Base-by-base conservation (phyloP, 1,139 yeast genomes). In the Blastobotrys malaysiensis region DNA sequence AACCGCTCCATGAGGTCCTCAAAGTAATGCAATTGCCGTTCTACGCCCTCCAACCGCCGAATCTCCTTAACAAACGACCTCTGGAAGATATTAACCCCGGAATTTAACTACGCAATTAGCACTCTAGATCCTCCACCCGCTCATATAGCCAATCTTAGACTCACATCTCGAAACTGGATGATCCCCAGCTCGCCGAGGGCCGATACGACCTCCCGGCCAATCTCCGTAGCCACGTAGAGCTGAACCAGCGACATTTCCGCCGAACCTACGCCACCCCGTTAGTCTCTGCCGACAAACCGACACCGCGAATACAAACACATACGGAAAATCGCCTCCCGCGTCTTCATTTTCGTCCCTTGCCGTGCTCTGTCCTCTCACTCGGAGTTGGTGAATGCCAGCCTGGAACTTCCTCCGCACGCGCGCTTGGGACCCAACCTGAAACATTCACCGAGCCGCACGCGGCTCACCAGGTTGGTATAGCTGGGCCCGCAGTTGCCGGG, bases 231-330 rank as follows among this genome's bases (percentile, higher is more conserved):
- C 55, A 95, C 84, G 71, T 88, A 93, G 67, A 93, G 80, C 75
- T 93, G 98, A 45, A 91, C 91, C 59, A 93, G 78, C 46, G 93
- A 80, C 98, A 93, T 93, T 58, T 91, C 95, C 73, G 97, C 98
- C 57, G 97, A 88, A 72, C 96, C 63, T 60, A 19, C 27, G 36
- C 18, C 14, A 3, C 44, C n/a, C n/a, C n/a, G 21, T 43, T 44
- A 46, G 27, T 24, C 14, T 21, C 7, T 31, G 16, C 21, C 39
- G 27, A 36, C 50, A 6, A 16, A n/a, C n/a, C n/a, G n/a, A n/a
- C n/a, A n/a, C n/a, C n/a, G n/a, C 14, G 13, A 9, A 9, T 3
- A 11, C 5, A n/a, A 9, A 9, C 19, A 58, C 65, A 56, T 58
- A 62, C 65, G 64, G 64, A 61, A 62, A 45, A 62, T 62, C 51